Conservation (phyloP, 192 early-diverging fungal species). For the Dimargaris xerosporica region DNA sequence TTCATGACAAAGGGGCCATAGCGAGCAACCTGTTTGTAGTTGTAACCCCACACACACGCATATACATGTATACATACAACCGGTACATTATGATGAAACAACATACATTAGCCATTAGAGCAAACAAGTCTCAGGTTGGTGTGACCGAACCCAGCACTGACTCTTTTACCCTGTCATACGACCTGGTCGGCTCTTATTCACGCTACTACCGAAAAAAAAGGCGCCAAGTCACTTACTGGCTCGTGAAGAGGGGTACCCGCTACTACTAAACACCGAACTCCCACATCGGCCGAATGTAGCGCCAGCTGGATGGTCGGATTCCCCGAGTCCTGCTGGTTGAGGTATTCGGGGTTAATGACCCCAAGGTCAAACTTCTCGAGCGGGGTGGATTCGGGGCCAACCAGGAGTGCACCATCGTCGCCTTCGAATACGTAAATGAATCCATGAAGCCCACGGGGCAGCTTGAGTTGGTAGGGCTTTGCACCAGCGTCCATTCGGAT, state of each 20-base stretch:
- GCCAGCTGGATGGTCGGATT: slow-evolving; percentile 9
- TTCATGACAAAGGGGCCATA: slow-evolving; percentile 53
- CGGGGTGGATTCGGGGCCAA: slow-evolving; percentile 26
- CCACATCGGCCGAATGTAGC: slow-evolving; percentile 19
- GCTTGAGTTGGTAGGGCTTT: slow-evolving; percentile 26
- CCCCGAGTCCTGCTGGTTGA: slow-evolving; percentile 19
- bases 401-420: slow-evolving; percentile 15
- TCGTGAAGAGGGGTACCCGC: slow-evolving; percentile 33
- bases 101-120: slow-evolving; percentile 14
- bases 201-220: slow-evolving; percentile 20
- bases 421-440: slow-evolving; percentile 31
- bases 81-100: not conserved
- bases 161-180: too few species aligned
- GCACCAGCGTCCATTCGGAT: slow-evolving; percentile 42
- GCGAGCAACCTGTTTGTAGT: slow-evolving; percentile 41
- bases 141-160: slow-evolving; percentile 7
- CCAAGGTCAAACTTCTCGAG: slow-evolving; percentile 24
- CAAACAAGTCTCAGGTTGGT: slow-evolving; percentile 11
- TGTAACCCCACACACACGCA: slow-evolving; percentile 11
- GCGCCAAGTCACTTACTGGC: slow-evolving; percentile 17
- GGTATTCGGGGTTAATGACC: slow-evolving; percentile 5
- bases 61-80: not conserved
- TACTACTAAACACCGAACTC: slow-evolving; percentile 40
- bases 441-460: slow-evolving; percentile 28
- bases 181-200: not conserved